Evolutionary conservation across 1,284 basidiomycete genomes (phyloP).

Genomic region (Grifola frondosa): DNA sequence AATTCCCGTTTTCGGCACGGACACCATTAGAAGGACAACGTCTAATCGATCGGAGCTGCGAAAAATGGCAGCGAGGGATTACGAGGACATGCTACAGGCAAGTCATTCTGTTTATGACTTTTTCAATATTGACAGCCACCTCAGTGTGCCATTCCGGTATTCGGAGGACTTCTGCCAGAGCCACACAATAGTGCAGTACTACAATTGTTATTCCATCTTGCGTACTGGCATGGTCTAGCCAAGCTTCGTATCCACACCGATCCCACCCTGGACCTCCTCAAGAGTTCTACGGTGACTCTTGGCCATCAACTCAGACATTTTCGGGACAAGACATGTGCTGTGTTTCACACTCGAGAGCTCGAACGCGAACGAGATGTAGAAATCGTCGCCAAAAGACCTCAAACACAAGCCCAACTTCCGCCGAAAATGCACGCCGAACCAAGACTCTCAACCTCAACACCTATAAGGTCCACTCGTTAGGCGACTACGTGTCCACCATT

Average conservation of each 20-base stretch:
- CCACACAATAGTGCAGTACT: conserved; percentile 20
- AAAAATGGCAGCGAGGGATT: conserved; percentile 27
- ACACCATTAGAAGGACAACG: conserved; percentile 24
- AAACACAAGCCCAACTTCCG: too few species aligned
- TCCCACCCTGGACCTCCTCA: conserved; percentile 16
- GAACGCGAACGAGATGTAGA: conserved; percentile 13
- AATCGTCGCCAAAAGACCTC: conserved; percentile 4
- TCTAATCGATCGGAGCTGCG: conserved; percentile 27
- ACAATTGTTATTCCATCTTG: conserved; percentile 24
- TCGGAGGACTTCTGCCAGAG: conserved; percentile 29
- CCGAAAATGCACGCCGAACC: too few species aligned
- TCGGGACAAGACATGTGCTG: conserved; percentile 10
- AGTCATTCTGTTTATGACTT: neutral
- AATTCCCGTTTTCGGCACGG: conserved; percentile 19
- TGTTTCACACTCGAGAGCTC: conserved; percentile 20
- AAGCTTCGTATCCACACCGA: conserved; percentile 33
- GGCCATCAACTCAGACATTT: conserved; percentile 21
- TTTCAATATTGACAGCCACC: too few species aligned
- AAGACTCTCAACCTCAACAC: conserved; percentile 19
- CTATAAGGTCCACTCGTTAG: conserved; percentile 26
- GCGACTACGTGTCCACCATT: conserved; percentile 21
- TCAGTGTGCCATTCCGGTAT: conserved; percentile 30
- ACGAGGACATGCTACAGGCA: conserved; percentile 31
- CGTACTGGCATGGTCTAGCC: conserved; percentile 29
- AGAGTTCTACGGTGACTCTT: conserved; percentile 17